Percentiles rank a stretch among this genome's conserved stretches.
phyloP scores from a whole-genome alignment of 352 stramenopile genomes.

The Pythium phragmitis region DNA sequence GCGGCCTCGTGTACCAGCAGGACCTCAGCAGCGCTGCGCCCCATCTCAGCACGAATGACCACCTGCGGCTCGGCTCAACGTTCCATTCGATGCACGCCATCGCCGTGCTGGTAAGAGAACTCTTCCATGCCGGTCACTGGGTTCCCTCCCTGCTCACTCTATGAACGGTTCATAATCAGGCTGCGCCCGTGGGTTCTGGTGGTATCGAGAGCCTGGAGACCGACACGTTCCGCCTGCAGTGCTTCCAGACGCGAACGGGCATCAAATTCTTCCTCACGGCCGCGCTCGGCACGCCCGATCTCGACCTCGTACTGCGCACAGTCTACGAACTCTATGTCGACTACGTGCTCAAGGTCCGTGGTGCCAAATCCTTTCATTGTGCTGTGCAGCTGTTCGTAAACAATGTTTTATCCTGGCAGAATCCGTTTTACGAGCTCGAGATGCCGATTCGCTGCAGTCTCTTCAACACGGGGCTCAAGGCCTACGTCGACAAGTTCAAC shows the following conservation, averaged over 20 bases:
- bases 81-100: slow-evolving; percentile 95
- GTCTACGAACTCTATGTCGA: slow-evolving; percentile 95
- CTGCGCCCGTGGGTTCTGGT: slow-evolving; percentile 76
- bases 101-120: slow-evolving; percentile 55
- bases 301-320: slow-evolving; percentile 81
- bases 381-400: too few species aligned
- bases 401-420: slow-evolving; percentile 36
- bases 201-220: slow-evolving; percentile 92
- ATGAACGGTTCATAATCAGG: slow-evolving; percentile 28
- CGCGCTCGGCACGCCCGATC: slow-evolving; percentile 73
- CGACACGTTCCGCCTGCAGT: slow-evolving; percentile 90
- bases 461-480: slow-evolving; percentile 89
- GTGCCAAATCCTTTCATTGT: neutral
- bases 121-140: neutral
- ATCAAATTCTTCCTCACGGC: slow-evolving; percentile 95
- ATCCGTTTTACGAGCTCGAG: slow-evolving; percentile 95
- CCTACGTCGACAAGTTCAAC: slow-evolving; percentile 88
- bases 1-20: slow-evolving; percentile 92
- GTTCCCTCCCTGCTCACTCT: neutral
- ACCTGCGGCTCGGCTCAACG: slow-evolving; percentile 91
- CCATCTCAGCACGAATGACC: slow-evolving; percentile 90
- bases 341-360: slow-evolving; percentile 92
- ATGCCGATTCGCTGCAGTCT: slow-evolving; percentile 94
- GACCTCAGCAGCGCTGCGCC: slow-evolving; percentile 84
- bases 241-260: slow-evolving; percentile 91